Evolutionary conservation across 2,329 filamentous ascomycete genomes (phyloP), one percentile per base, ranked within the genome.

Genomic region (Alternaria dauci): DNA sequence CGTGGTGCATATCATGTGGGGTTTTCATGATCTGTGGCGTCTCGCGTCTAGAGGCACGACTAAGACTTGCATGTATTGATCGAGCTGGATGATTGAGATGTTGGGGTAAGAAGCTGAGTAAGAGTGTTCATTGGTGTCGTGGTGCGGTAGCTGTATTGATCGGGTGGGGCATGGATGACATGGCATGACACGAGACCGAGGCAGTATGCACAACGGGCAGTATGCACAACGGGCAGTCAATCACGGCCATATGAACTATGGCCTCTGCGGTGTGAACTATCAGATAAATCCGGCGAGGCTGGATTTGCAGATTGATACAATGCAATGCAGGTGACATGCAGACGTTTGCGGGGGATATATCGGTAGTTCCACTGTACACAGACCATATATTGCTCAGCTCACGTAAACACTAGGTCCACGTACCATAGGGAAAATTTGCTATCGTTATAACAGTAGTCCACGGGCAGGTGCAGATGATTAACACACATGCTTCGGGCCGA

Each of bases 401-500:
- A 52, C 50, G 34, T 52, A 52, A 41, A 52, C 34, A 52, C 50
- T 26, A 52, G 46, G 28, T 36, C 46, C 18, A 48, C 28, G 5
- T 34, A 20, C 34, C 48, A 36, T 28, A 26, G 50, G 16, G 16
- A 23, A 38, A 41, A 41, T 28, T 20, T 41, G 34, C 12, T 18
- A 16, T 30, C 8, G 25, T 16, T 14, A 52, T 38, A 14, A 28
- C 26, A 25, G n/a, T 41, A 18, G 36, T 52, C 23, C 32, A 50
- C 32, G 20, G 30, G 46, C 32, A 36, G 18, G n/a, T 36, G 32
- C 20, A 38, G 14, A 8, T n/a, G 46, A 50, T 38, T 25, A 5
- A 50, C 30, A 50, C 36, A 23, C 18, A 23, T 50, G 46, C 30
- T 50, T 50, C 32, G 46, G 32, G 16, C 46, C 46, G 32, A 50